Evolutionary conservation across 2,329 filamentous ascomycete genomes (phyloP), one percentile per base, ranked within the genome.

Genomic region (Penicillium sp.): DNA sequence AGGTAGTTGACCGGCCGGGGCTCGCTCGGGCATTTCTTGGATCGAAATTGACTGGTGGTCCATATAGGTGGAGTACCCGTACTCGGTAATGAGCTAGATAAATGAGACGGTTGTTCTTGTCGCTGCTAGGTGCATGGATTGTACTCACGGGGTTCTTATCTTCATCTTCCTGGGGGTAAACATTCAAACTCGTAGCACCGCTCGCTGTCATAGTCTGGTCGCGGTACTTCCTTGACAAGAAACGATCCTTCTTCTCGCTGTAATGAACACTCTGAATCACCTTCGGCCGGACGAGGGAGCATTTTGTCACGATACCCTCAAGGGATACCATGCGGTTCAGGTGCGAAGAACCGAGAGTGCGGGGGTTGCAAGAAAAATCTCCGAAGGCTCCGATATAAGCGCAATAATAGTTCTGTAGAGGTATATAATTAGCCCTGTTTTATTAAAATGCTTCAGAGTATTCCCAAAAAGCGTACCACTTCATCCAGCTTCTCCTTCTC

Each of bases 191-290:
- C 13, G 92, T 92, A 35, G 91, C 89, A 22, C 92, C 93, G 73
- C 90, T 95, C 57, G 86, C 85, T 30, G 91, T 94, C 94, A 98
- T 99, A 2, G 95, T 99, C 82, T 98, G 94, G 78, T 99, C 95
- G 69, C 89, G 87, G 77, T 99, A 99, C 76, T 95, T 92, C 67
- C 93, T 87, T 73, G 91, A 93, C 72, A 94, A 88, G 70, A 98
- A 99, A 44, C 90, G 91, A 66, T 92, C 86, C 77, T 92, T 93
- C 67, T 81, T 87, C 79, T 97, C 93, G 72, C 92, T 96, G 80
- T 93, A 98, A 78, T 99, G 95, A 57, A 99, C 93, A 79, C 95
- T 98, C 81, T 96, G 96, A 65, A 98, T 89, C n/a, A 99, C 88
- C 80, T 99, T 99, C 12, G 95, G 95, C 60, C 96, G 87, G 65